A percentile compares a stretch with the other conserved stretches of the same genome.
These are phyloP conservation scores for Rhizopogon vinicolor DNA, from an alignment of 768 basidiomycete genomes.

Conservation along the genomic window DNA sequence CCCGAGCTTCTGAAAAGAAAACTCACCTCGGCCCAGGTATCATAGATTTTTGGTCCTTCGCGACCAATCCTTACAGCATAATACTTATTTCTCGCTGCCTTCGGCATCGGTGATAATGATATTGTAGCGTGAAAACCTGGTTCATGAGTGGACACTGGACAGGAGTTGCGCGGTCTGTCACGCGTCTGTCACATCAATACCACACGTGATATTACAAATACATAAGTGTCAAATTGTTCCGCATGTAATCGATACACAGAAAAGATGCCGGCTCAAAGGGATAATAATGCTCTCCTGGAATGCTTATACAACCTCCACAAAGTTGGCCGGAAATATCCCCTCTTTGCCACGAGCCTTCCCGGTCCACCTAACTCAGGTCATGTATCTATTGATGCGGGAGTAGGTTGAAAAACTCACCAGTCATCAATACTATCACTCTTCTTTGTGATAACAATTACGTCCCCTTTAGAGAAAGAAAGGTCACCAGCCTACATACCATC, in stretches of 20 bases:
- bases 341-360: conserved; percentile 56
- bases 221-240: not conserved
- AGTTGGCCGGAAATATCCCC: conserved; percentile 82
- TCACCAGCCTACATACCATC: conserved; percentile 55
- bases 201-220: not conserved
- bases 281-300: not conserved
- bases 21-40: conserved; percentile 57
- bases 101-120: conserved; percentile 20
- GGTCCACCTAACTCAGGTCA: conserved; percentile 55
- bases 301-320: conserved; percentile 57
- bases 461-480: conserved; percentile 70
- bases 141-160: not conserved
- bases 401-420: conserved; percentile 43
- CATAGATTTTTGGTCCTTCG: conserved; percentile 53
- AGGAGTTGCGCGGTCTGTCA: not conserved
- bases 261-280: not conserved
- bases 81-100: conserved; percentile 35
- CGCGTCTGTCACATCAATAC: not conserved
- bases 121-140: not conserved
- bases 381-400: not conserved
- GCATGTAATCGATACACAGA: not conserved
- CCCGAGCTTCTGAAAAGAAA: not conserved
- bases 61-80: conserved; percentile 61
- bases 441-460: conserved; percentile 63
- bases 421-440: conserved; percentile 72